Evolutionary conservation across 2,329 filamentous ascomycete genomes (phyloP), one percentile per base, ranked within the genome.

Genomic region (Plenodomus lindquistii): DNA sequence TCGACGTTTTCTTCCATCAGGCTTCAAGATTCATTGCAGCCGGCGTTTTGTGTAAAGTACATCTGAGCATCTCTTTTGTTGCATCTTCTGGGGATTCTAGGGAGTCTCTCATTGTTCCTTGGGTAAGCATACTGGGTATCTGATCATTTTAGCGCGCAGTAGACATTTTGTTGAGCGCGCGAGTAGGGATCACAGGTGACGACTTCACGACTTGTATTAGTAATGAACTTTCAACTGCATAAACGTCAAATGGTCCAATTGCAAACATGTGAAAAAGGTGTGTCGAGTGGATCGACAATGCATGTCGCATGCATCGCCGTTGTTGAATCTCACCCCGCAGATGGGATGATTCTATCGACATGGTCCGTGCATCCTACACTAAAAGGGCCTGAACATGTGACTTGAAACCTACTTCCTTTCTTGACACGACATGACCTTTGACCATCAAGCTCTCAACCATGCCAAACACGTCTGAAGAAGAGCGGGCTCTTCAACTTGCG

Each of bases 401-500:
- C 56, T 62, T 24, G 42, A 46, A 61, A 48, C 36, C 49, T 48
- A 46, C 56, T 45, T 51, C 44, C 6, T 47, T 40, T 29, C 41
- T 19, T 40, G 46, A 46, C 37, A 46, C 49, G 50, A 40, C 47
- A 64, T 66, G 60, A 50, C 21, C 56, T 41, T 35, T 43, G 29
- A 42, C 44, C 34, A 44, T 38, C 37, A 43, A 31, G 44, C 45
- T 37, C 27, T 41, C 51, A 52, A 59, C 42, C 31, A 71, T 71
- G 67, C 37, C 66, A 22, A 57, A 60, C 24, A 52, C 54, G 24
- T 57, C 57, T 16, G 66, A 70, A 34, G 63, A 66, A 39, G 62
- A 64, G 37, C 59, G 63, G 31, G 67, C 66, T 4, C 45, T 66
- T 40, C 60, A 66, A 42, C 68, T 72, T 40, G 65, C 62, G 35